Base-by-base conservation (phyloP, 176 grass and related monocot genomes). In the Paspalum notatum region DNA sequence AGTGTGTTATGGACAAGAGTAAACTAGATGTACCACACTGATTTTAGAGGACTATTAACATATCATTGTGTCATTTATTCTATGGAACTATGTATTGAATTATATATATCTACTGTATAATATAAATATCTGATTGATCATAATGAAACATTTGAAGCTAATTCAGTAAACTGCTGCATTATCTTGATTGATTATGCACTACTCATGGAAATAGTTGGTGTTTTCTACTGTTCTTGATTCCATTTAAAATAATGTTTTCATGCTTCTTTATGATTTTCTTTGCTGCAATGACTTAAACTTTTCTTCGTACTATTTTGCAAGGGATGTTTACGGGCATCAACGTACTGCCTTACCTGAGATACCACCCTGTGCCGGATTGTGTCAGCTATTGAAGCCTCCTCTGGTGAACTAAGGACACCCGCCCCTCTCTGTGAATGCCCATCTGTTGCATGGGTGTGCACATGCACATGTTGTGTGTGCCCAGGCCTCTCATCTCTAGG, bases 351-450 rank as follows among this genome's bases (percentile, higher is more conserved):
- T 87, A 94, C 95, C 86, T 98, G 95, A 78, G 95, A 98, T 25
- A 98, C 79, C 25, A 98, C 88, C 76, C 90, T 91, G 79, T 93
- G 92, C 47, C 95, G 76, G 45, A 98, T 91, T 8, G 80, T 89
- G 24, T 98, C 92, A 41, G 88, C 76, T 5, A 80, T 43, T 52
- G 92, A 87, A 40, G 71, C 83, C 60, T 86, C 90, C 80, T 91
- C 80, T n/a, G 64, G 83, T 7, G 91, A 83, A 25, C 62, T 83
- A 6, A 41, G 40, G 57, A 21, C 42, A 58, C 71, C 74, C 0
- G 47, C 64, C 20, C 87, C 83, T 32, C 85, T 85, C 18, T 92
- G 87, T 4, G 90, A 83, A 72, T 91, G 95, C 3, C 83, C 85
- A 11, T 89, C 83, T 10, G 68, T 84, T 37, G 68, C 75, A 50